Evolutionary conservation across 176 grass and related monocot genomes (phyloP), one percentile per base, ranked within the genome.

Genomic region (Oryza nivara): DNA sequence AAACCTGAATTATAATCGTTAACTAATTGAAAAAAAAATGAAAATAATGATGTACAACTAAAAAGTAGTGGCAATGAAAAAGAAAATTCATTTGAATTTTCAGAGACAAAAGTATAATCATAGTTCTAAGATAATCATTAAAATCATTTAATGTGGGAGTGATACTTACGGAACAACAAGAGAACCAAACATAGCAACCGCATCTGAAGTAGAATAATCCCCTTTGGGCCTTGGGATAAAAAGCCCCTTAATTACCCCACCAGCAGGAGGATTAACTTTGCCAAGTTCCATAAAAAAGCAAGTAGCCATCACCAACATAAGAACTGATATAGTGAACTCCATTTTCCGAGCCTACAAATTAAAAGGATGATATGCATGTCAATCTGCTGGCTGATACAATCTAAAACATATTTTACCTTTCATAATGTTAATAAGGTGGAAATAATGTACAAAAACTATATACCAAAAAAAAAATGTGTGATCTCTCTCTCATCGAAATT

Each of bases 151-250:
- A 76, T 81, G 19, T 15, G 14, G 12, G 43, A 41, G 17, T 41
- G 36, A 82, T 74, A 76, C 87, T 90, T 87, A 97, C 94, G 94
- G 94, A 70, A 92, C 88, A 76, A 97, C 75, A 15, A 94, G 88
- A 43, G 88, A 83, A 26, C 92, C 88, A 58, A 94, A 78, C 43
- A 97, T 38, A 3, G 92, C 89, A 66, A 97, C 78, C 9, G 89
- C 85, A 74, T 97, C 89, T 5, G 51, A 84, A 2, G 81, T 85
- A 22, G 94, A 87, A 74, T 90, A 86, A 22, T 13, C 78, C 14
- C 92, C 92, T 1, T 4, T 80, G 4, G 94, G 86, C 28, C 75
- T 97, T 11, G 94, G 94, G 65, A 94, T 45, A 75, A 97, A 90
- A 36, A 97, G 66, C 22, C 94, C 94, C 73, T 94, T 51, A 19